These are phyloP conservation scores for Rhodomyrtus psidioides DNA, from an alignment of 441 rosid species.

Conservation along the genomic window DNA sequence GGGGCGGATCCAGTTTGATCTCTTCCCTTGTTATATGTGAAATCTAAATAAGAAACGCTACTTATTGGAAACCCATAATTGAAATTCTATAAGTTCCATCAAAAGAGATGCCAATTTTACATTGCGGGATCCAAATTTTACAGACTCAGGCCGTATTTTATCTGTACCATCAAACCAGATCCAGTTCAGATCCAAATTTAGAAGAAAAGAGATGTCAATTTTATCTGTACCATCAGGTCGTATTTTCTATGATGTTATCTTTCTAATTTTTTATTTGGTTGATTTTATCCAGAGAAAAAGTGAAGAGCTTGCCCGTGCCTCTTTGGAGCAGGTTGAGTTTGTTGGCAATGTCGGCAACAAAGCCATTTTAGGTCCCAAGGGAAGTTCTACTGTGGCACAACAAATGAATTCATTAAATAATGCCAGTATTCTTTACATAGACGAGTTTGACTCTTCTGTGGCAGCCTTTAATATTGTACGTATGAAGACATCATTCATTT, in stretches of 20 bases:
- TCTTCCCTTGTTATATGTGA: background rate
- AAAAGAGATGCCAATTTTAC: background rate
- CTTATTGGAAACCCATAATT: background rate
- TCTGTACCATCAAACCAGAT: background rate
- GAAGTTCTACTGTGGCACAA: slow-evolving; percentile 21
- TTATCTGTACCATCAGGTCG: background rate
- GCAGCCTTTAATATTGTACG: slow-evolving; percentile 72
- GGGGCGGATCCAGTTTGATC: background rate
- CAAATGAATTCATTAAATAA: slow-evolving; percentile 32
- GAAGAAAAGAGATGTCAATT: background rate
- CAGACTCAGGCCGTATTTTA: background rate
- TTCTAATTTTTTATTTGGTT: slow-evolving; percentile 7
- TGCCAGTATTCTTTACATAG: slow-evolving; percentile 31
- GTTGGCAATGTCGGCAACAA: slow-evolving; percentile 36
- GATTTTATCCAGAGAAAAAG: slow-evolving; percentile 47
- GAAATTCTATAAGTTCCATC: background rate
- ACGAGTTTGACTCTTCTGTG: slow-evolving; percentile 72
- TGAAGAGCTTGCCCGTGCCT: slow-evolving; percentile 58
- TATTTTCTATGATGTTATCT: background rate
- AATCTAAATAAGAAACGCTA: background rate
- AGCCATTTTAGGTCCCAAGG: slow-evolving; percentile 41
- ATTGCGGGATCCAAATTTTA: background rate
- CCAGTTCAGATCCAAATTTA: background rate
- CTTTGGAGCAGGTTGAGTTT: slow-evolving; percentile 60
- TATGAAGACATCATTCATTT: slow-evolving; percentile 1